A percentile compares a stretch with the other conserved stretches of the same genome.
These are phyloP conservation scores for Botrytis byssoidea DNA, from an alignment of 2,329 filamentous ascomycete species.

Conservation along the genomic window DNA sequence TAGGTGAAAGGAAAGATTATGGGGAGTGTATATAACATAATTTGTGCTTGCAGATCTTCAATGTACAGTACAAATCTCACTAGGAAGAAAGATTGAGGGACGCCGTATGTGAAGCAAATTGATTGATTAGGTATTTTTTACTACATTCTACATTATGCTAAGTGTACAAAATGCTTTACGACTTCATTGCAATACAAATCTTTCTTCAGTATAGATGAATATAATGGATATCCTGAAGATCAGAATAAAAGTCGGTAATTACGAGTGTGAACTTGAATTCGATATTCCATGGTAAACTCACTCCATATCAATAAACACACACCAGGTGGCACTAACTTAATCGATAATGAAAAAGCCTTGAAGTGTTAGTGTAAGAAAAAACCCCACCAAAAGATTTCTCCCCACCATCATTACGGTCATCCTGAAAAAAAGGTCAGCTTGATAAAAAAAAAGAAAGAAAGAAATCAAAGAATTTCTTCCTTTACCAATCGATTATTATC, in stretches of 20 bases:
- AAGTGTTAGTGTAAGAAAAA: conserved; percentile 31
- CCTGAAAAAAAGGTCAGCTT: conserved; percentile 21
- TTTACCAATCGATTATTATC: conserved; percentile 11
- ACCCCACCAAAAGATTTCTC: conserved; percentile 21
- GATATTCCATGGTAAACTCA: background rate
- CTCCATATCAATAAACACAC: background rate
- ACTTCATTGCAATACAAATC: background rate
- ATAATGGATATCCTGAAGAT: background rate
- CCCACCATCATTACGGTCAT: conserved; percentile 19
- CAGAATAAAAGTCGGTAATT: background rate
- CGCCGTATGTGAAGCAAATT: no score
- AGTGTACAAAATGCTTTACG: background rate
- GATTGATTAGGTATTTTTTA: background rate
- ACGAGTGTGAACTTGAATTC: background rate
- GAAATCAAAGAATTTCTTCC: conserved; percentile 11
- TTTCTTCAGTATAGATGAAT: background rate
- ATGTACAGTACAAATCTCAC: background rate
- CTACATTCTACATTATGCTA: background rate
- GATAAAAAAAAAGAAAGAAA: conserved; percentile 16
- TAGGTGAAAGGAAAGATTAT: background rate
- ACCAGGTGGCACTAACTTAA: background rate
- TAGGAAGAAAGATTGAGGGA: background rate
- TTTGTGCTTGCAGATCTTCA: no score
- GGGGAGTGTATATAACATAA: background rate
- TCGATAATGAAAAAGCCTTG: conserved; percentile 13